A percentile compares a stretch with the other conserved stretches of the same genome.
Evolutionary conservation across 371 early-diverging fungal genomes (phyloP).

Genomic region (Apophysomyces ossiformis): DNA sequence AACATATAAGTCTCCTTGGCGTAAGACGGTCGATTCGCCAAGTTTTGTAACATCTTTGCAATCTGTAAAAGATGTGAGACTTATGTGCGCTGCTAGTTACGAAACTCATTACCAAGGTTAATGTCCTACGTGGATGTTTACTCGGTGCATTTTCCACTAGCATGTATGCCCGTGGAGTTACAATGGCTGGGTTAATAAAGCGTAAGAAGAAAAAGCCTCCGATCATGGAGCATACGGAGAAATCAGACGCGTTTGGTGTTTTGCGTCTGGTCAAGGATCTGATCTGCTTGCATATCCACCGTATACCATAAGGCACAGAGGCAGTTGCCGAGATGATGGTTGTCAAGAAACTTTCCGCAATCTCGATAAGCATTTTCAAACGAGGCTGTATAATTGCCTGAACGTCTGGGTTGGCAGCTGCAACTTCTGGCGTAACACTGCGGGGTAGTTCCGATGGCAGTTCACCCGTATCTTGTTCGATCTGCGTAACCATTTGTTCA

Average conservation of each 20-base stretch:
- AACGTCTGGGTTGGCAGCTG: conserved; percentile 78
- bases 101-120: conserved; percentile 74
- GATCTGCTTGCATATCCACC: conserved; percentile 99
- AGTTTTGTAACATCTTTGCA: conserved; percentile 92
- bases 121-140: conserved; percentile 81
- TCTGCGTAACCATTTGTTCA: conserved; percentile 84
- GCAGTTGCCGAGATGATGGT: conserved; percentile 84
- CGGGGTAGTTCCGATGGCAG: conserved; percentile 67
- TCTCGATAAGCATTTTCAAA: conserved; percentile 82
- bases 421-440: conserved; percentile 81
- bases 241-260: conserved; percentile 89
- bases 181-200: conserved; percentile 97
- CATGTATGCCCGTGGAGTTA: conserved; percentile 95
- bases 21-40: conserved; percentile 91
- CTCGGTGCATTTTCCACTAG: conserved; percentile 84
- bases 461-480: conserved; percentile 61
- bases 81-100: neutral
- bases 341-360: conserved; percentile 81
- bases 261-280: conserved; percentile 89
- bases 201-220: conserved; percentile 97
- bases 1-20: conserved; percentile 92
- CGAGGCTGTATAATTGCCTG: conserved; percentile 84
- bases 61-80: conserved; percentile 37
- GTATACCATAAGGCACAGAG: conserved; percentile 92
- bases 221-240: conserved; percentile 90